Evolutionary conservation across 768 basidiomycete species (phyloP), one percentile per base, ranked within the genome.

Genomic region (Heimioporus sp.): DNA sequence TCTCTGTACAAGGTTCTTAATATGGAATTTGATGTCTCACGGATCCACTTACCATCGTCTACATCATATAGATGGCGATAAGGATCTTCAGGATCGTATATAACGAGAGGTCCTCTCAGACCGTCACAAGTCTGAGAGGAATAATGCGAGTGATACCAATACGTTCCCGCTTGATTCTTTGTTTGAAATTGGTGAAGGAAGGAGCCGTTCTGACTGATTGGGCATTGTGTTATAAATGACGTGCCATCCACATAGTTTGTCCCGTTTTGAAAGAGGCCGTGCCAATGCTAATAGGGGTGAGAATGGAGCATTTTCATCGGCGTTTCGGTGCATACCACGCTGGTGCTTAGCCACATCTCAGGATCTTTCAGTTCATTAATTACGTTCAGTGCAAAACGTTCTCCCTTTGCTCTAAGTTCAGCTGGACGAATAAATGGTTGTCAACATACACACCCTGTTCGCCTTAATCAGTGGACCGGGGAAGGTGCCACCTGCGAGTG

Each of bases 281-380:
- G 81, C 80, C 79, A 82, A 57, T 82, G 80, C 81, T 82, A 42
- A 47, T 7, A 31, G 11, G 17, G 17, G 28, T 57, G 28, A 56
- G 30, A 13, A 7, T 20, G n/a, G 2, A 5, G 21, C 10, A n/a
- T 16, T 16, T 36, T 11, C 16, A 42, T 24, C 7, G 32, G 17
- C 7, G 32, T 15, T 7, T 34, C 5, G 12, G 35, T 19, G 54
- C 64, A 28, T 48, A 65, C 64, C 48, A 84, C 77, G 43, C 75
- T 79, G 5, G 82, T 83, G 10, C 68, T 71, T 48, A 73, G 66
- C 44, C 76, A 61, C 82, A 83, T 82, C 10, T 75, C 68, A 1
- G 63, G 57, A 46, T 82, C 76, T 2, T 63, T 72, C 39, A 82
- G 54, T 36, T 69, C 46, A 53, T 82, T 74, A 13, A 73, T 55